Base-by-base conservation (phyloP, 1,139 yeast species). In the Nematodospora anomalae region DNA sequence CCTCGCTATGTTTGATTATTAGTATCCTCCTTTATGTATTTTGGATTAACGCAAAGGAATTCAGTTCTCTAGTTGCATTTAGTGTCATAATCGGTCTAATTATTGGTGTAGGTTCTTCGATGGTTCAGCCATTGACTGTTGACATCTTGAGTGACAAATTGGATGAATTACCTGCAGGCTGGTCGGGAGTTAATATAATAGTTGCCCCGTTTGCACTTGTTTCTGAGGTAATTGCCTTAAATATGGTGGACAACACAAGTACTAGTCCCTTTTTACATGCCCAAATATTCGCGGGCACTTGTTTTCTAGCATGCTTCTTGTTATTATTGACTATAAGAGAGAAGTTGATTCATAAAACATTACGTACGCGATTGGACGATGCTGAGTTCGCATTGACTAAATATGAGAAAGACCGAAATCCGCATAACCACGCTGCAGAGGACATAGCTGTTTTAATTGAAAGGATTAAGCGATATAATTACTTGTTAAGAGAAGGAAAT, bases 81-180 rank as follows among this genome's bases (percentile, higher is more conserved):
- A 64, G 75, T 1, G 57, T 76, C 3, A 41, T 79, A 10, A 51
- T 71, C 15, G 90, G 90, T 0, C 50, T 67, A 4, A 56, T 73
- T 10, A 60, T 79, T 37, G 90, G 89, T 30, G 74, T 81, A 10
- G 83, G 81, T 9, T 75, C 81, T 49, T 75, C 80, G 9, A 73
- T 79, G 73, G 71, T 74, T 37, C 75, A 79, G 16, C 80, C 86
- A 1, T 52, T 83, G 35, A 74, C 78, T 6, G 75, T 81, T 2
- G 88, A 80, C 51, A 52, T 78, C 18, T 65, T 79, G 23, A 68
- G 64, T 31, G 57, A 56, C 2, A 68, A 74, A 3, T 37, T 45
- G 24, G 60, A 61, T 3, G 67, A 70, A 30, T 68, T 80, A 38
- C 73, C 80, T 2, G 72, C 83, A 4, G 81, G 79, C 1, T 80